Percentiles rank a stretch among this genome's conserved stretches.
These are phyloP conservation scores for Pythium coloratum DNA, from an alignment of 352 stramenopile species.

Conservation along the genomic window DNA sequence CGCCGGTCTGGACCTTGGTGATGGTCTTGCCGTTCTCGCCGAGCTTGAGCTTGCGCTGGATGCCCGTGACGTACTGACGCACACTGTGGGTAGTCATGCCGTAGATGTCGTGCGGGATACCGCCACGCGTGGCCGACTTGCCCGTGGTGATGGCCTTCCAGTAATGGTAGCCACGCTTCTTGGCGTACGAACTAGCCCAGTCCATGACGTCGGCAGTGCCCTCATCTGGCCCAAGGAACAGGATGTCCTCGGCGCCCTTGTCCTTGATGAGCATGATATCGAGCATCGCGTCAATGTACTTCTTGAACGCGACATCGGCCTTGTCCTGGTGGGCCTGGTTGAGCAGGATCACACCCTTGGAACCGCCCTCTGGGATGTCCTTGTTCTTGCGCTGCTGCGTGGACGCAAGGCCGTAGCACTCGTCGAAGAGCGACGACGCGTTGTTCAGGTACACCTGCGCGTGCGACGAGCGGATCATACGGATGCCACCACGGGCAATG, in stretches of 20 bases:
- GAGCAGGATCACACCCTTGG: slow-evolving; percentile 95
- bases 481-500: slow-evolving; percentile 95
- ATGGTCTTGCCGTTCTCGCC: slow-evolving; percentile 87
- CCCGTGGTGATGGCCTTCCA: slow-evolving; percentile 96
- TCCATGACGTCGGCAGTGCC: slow-evolving; percentile 89
- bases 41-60: slow-evolving; percentile 90
- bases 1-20: slow-evolving; percentile 96
- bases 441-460: slow-evolving; percentile 91
- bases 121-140: slow-evolving; percentile 93
- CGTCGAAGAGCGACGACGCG: slow-evolving; percentile 93
- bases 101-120: slow-evolving; percentile 98
- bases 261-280: slow-evolving; percentile 90
- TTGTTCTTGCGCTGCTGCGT: slow-evolving; percentile 99
- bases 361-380: slow-evolving; percentile 98
- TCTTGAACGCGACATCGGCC: slow-evolving; percentile 89
- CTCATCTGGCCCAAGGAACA: slow-evolving; percentile 98
- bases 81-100: slow-evolving; percentile 98
- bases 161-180: slow-evolving; percentile 92
- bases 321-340: slow-evolving; percentile 91
- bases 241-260: slow-evolving; percentile 92
- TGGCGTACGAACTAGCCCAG: slow-evolving; percentile 94
- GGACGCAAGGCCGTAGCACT: slow-evolving; percentile 95
- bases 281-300: slow-evolving; percentile 96
- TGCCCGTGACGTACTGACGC: slow-evolving; percentile 95
- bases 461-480: slow-evolving; percentile 86